Evolutionary conservation across 345 rosid species (phyloP).

Genomic region (Citrus australasica): DNA sequence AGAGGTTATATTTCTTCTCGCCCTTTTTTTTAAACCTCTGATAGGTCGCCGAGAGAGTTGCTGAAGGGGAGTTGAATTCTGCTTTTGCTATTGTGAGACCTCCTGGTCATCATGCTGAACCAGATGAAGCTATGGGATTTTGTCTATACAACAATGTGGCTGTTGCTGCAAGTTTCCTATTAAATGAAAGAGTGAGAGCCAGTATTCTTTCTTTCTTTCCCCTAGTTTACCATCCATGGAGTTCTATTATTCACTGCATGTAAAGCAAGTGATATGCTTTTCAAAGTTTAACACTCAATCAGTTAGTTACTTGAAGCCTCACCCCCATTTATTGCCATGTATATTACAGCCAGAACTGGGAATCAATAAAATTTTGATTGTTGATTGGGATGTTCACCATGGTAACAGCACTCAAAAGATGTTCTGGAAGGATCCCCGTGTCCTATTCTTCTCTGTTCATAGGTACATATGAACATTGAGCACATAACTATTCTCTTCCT

Average conservation of each 20-base stretch:
- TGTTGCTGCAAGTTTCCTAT: constrained; percentile 64
- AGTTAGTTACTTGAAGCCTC: constrained; percentile 4
- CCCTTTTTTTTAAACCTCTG: background rate
- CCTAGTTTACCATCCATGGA: background rate
- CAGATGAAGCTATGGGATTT: constrained; percentile 83
- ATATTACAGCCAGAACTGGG: constrained; percentile 60
- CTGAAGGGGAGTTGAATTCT: constrained; percentile 74
- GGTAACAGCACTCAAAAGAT: constrained; percentile 94
- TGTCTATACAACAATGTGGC: constrained; percentile 97
- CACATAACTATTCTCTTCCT: background rate
- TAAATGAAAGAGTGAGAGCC: constrained; percentile 59
- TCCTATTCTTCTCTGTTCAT: constrained; percentile 94
- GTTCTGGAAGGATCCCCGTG: constrained; percentile 91
- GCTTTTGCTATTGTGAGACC: constrained; percentile 94
- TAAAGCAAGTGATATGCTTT: background rate
- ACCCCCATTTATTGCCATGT: background rate
- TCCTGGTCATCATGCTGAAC: constrained; percentile 99
- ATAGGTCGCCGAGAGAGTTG: constrained; percentile 74
- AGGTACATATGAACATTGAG: constrained; percentile 43
- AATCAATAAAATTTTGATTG: constrained; percentile 75
- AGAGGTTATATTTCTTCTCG: background rate
- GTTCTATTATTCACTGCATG: background rate
- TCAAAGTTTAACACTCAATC: background rate
- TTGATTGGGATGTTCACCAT: constrained; percentile 99
- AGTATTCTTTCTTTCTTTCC: constrained; percentile 3